Percentiles rank a stretch among this genome's conserved stretches.
These are phyloP conservation scores for maize (Zea mays) DNA, from an alignment of 176 grass and related monocot genomes.

Conservation along the genomic window DNA sequence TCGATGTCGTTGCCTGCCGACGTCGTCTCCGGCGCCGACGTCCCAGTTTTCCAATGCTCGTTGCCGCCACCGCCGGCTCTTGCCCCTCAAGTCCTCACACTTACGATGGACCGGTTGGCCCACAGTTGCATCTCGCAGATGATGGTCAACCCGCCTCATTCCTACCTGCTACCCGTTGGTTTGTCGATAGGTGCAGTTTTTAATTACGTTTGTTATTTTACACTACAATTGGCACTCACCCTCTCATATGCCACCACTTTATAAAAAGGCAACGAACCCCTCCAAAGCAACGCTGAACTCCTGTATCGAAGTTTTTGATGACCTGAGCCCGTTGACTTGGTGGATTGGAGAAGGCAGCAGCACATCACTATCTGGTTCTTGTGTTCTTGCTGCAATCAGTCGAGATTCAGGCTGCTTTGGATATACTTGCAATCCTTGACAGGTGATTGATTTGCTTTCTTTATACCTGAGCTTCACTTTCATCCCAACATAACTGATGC, in stretches of 20 bases:
- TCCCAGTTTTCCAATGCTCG: no score
- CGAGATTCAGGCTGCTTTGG: neutral
- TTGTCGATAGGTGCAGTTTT: neutral
- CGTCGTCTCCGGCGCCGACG: no score
- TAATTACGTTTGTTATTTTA: neutral
- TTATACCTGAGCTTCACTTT: neutral
- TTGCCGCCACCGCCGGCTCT: no score
- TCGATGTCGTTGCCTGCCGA: no score
- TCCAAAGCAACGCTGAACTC: neutral
- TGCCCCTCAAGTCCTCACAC: no score
- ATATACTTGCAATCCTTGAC: neutral
- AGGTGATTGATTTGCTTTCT: neutral
- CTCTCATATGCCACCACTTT: neutral
- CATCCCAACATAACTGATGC: neutral
- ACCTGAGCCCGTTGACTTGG: neutral
- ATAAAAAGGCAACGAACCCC: neutral
- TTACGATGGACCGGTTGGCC: no score
- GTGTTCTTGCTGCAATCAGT: neutral
- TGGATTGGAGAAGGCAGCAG: neutral
- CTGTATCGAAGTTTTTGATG: neutral
- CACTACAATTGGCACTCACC: neutral
- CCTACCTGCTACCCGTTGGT: constrained; percentile 9
- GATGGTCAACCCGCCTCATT: no score
- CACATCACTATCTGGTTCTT: neutral
- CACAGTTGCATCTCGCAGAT: no score